Base-by-base conservation (phyloP, 2,329 filamentous ascomycete species). In the Arthroderma sp. region DNA sequence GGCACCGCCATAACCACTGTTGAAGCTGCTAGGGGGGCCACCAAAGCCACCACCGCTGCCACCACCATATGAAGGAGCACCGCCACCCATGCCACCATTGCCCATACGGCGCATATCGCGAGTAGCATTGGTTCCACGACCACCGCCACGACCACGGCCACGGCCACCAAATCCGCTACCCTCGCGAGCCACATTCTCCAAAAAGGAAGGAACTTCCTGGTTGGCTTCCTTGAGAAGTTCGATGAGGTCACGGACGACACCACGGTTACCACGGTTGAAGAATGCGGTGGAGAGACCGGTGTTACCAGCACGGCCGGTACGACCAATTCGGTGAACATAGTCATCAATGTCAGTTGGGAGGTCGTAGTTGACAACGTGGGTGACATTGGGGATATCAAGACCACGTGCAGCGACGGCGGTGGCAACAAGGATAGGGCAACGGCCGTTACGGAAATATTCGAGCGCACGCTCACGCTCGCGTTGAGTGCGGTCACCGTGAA, bases 221-320 rank as follows among this genome's bases (percentile, higher is more conserved):
- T 98, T 94, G 54, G 91, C 91, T 68, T 98, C 91, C 75, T 96
- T 96, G 55, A 98, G 78, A 29, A 98, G 80, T n/a, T 98, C 91
- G 57, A 98, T 78, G 50, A 98, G 80, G 58, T 96, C 91, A 55
- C 91, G 84, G 52, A 96, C 91, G 55, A 98, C 86, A 69, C 91
- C 91, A 59, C 91, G 86, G 76, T 98, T 98, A 61, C 89, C 89
- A 62, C 91, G 89, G 78, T 98, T 98, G 82, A 98, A 96, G 77
- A 98, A 98, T 46, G 91, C 91, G 56, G 91, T 98, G 4, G 91
- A 85, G 55, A 94, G 81, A 82, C 91, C 91, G 58, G 89, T 96
- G 75, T 98, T 98, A 67, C 91, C 91, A 53, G 91, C 91, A 86
- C 91, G 91, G 63, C 91, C 91, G 53, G 91, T 98, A 89, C 91